Conservation (phyloP, 352 stramenopile genomes). For the Globisporangium apiculatum region DNA sequence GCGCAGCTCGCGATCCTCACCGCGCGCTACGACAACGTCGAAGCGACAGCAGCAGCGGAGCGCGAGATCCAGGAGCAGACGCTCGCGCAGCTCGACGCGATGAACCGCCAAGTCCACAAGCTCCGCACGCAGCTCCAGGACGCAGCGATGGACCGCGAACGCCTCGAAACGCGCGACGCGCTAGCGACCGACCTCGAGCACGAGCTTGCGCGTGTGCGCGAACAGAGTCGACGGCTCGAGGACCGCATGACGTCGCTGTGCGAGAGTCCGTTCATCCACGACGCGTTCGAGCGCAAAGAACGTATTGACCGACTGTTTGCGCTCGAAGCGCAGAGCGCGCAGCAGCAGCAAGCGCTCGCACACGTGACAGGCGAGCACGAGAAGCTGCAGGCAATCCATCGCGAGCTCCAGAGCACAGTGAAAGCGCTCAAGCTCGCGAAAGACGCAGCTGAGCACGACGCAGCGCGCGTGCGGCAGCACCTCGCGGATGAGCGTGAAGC, state of each 20-base stretch:
- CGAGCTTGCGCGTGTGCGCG: constrained; percentile 57
- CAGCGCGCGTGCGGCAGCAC: constrained; percentile 47
- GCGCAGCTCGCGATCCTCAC: constrained; percentile 82
- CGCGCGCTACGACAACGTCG: constrained; percentile 85
- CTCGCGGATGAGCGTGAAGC: constrained; percentile 65
- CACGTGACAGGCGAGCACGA: constrained; percentile 71
- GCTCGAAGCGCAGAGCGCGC: constrained; percentile 75
- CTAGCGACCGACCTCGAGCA: constrained; percentile 78
- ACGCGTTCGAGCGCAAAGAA: constrained; percentile 85
- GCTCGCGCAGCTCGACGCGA: constrained; percentile 83
- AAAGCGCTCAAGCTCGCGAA: constrained; percentile 78
- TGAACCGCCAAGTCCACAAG: constrained; percentile 89
- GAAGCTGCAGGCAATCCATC: constrained; percentile 72
- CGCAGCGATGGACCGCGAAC: constrained; percentile 69
- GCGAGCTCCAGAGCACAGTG: constrained; percentile 77
- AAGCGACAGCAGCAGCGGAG: constrained; percentile 73
- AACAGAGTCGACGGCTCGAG: constrained; percentile 86
- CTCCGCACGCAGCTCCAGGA: constrained; percentile 81
- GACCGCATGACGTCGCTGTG: constrained; percentile 87
- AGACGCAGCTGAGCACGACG: constrained; percentile 55
- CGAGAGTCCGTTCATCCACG: constrained; percentile 91
- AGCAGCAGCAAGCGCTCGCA: constrained; percentile 68
- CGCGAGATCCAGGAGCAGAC: constrained; percentile 88
- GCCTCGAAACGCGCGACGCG: constrained; percentile 44
- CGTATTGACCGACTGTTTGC: constrained; percentile 81